These are phyloP conservation scores for Takakia lepidozioides DNA, from an alignment of 225 moss, liverwort and hornwort genomes.

Conservation along the genomic window DNA sequence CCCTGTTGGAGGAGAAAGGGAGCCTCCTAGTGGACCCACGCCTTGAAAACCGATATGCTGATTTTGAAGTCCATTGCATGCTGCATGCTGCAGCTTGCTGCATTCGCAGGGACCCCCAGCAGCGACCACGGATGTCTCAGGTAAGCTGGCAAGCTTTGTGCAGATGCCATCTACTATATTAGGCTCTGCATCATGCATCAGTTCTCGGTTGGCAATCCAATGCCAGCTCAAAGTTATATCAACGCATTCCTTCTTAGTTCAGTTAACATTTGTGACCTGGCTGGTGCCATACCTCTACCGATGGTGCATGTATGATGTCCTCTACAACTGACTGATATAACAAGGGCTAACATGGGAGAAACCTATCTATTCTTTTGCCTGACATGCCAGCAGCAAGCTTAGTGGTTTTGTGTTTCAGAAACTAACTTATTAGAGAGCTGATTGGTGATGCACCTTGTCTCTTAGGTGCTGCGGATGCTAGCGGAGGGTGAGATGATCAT, in stretches of 20 bases:
- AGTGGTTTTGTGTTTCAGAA: background rate
- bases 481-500: constrained; percentile 8
- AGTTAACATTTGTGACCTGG: too few species aligned
- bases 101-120: constrained; percentile 20
- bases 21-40: constrained; percentile 14
- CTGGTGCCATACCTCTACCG: too few species aligned
- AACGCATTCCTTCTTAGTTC: too few species aligned
- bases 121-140: constrained; percentile 22
- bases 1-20: constrained; percentile 10
- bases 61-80: constrained; percentile 20
- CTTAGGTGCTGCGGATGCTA: constrained; percentile 3
- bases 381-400: too few species aligned
- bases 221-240: too few species aligned
- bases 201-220: background rate
- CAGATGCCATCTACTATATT: background rate
- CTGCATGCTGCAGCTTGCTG: constrained; percentile 20
- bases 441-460: background rate
- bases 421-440: background rate
- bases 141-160: constrained; percentile 5
- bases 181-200: background rate
- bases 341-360: too few species aligned
- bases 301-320: too few species aligned
- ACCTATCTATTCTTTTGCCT: too few species aligned
- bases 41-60: constrained; percentile 13
- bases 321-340: too few species aligned